Base-by-base conservation (phyloP, 306 rosid genomes). In the Sphenostylis stenocarpa region DNA sequence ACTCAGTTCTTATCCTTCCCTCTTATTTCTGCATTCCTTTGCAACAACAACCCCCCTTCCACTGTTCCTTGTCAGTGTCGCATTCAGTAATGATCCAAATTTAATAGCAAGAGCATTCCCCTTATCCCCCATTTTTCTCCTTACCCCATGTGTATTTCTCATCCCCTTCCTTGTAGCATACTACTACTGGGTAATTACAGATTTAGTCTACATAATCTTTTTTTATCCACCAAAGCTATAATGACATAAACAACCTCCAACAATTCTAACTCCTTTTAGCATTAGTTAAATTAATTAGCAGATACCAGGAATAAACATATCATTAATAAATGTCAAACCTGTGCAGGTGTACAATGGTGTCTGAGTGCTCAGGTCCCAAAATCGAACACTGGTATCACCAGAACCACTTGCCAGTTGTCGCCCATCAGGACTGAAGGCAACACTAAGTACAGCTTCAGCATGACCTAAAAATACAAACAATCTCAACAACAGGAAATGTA, bases 361-460 rank as follows among this genome's bases (percentile, higher is more conserved):
- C 82, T 95, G 99, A 38, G 99, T 95, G 79, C 51, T 78, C 51
- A 95, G 86, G 82, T 95, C 99, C 97, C 99, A 95, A 63, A 95
- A 81, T 44, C 96, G 86, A 84, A 95, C 97, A 43, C 97, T 88
- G 36, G 97, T 84, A 84, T 95, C 97, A 49, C 99, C 97, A 23
- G 99, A 95, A 83, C 97, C 99, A 86, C 97, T 95, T 3, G 97
- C 99, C 85, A 95, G 80, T 55, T 88, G 96, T 38, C 77, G 84
- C 64, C 99, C 94, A 84, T 95, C 97, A 73, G 99, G 97, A 82
- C 97, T 92, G 73, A 95, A 95, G 56, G 99, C 87, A 86, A 95
- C 97, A 19, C 87, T 72, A 68, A 90, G 84, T 64, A 95, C 94
- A 41, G 97, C 91, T 87, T 95, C 99, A 2, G 84, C 87, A 71